Conservation (phyloP, 2,329 filamentous ascomycete genomes). For the Fusarium napiforme region DNA sequence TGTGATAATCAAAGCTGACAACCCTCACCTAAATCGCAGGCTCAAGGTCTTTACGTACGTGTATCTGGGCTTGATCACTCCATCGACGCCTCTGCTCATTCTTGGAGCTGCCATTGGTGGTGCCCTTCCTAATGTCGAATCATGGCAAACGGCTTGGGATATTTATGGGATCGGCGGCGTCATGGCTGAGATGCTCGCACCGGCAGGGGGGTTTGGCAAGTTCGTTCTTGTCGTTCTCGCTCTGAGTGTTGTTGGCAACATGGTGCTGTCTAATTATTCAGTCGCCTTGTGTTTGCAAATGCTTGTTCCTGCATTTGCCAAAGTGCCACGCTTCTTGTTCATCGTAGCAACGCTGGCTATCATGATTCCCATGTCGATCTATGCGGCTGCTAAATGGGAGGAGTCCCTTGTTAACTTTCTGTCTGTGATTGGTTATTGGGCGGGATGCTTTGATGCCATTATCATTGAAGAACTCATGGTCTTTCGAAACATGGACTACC, state of each 20-base stretch:
- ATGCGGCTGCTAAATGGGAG: conserved; percentile 56
- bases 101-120: conserved; percentile 55
- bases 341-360: conserved; percentile 54
- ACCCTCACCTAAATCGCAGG: conserved; percentile 48
- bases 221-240: conserved; percentile 49
- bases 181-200: conserved; percentile 47
- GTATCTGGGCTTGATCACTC: conserved; percentile 61
- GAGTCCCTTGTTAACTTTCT: conserved; percentile 57
- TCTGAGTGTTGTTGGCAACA: conserved; percentile 53
- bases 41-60: conserved; percentile 47
- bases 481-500: conserved; percentile 55
- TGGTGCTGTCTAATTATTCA: conserved; percentile 54
- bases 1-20: conserved; percentile 45
- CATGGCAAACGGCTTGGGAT: conserved; percentile 47
- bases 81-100: conserved; percentile 49
- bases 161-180: conserved; percentile 47
- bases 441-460: conserved; percentile 56
- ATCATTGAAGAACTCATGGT: conserved; percentile 56
- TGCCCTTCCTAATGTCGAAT: conserved; percentile 46
- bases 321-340: conserved; percentile 57
- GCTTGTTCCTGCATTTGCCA: conserved; percentile 53
- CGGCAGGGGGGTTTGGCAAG: conserved; percentile 49
- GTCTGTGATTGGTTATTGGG: conserved; percentile 59
- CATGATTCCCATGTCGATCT: conserved; percentile 55
- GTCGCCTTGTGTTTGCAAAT: conserved; percentile 55